phyloP scores from a whole-genome alignment of 805 yeast species.

The Cyberlindnera nakhonratchasimensis region DNA sequence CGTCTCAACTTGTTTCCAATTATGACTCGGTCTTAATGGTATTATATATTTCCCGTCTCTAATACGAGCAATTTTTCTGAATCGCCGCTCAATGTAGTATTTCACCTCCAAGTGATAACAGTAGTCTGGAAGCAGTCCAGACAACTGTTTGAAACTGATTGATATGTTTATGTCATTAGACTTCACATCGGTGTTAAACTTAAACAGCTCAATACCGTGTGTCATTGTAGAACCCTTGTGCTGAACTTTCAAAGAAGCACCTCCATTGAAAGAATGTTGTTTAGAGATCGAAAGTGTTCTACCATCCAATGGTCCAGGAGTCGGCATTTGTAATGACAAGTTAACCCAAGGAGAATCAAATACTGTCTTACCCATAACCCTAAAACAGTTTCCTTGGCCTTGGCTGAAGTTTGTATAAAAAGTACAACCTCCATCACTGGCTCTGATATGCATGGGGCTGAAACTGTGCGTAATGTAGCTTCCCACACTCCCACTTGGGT shows the following conservation, averaged over 20 bases:
- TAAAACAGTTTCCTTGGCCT: conserved; percentile 38
- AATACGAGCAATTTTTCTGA: conserved; percentile 27
- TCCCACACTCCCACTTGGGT: conserved; percentile 27
- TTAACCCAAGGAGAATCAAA: conserved; percentile 37
- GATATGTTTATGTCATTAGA: conserved; percentile 19
- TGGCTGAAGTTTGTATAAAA: conserved; percentile 40
- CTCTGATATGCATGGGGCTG: conserved; percentile 18
- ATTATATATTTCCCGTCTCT: conserved; percentile 32
- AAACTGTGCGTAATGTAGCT: conserved; percentile 19
- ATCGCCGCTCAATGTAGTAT: conserved; percentile 34
- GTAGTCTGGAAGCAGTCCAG: conserved; percentile 14
- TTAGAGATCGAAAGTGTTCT: conserved; percentile 14
- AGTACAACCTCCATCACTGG: conserved; percentile 4
- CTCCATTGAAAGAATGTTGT: conserved; percentile 34
- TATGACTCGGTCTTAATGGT: conserved; percentile 27
- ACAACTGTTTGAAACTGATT: conserved; percentile 28
- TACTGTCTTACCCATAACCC: conserved; percentile 30
- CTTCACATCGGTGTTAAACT: conserved; percentile 28
- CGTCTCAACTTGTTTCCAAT: conserved; percentile 23
- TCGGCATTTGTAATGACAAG: conserved; percentile 31
- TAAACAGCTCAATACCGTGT: conserved; percentile 27
- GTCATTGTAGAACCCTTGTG: neutral
- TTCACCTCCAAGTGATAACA: conserved; percentile 32
- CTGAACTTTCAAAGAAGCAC: conserved; percentile 32
- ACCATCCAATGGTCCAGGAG: conserved; percentile 30